Base-by-base conservation (phyloP, 768 basidiomycete species). In the Paxillus involutus region DNA sequence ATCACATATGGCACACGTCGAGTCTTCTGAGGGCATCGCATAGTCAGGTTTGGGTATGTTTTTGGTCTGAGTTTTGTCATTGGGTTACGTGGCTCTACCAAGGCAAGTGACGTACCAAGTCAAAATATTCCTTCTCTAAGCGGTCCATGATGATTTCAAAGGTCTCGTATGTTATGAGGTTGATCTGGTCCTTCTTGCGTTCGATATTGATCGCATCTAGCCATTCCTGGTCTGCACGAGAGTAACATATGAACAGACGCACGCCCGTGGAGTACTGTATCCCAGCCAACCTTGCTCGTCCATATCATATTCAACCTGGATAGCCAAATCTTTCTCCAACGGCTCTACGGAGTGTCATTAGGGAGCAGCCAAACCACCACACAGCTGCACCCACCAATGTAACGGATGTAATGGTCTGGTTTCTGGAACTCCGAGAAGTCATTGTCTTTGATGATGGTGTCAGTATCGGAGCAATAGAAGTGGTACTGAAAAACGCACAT, bases 301-400 rank as follows among this genome's bases (percentile, higher is more conserved):
- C 94, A 99, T 98, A 67, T 98, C 97, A 76, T 99, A 99, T 70
- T 98, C 97, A 21, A 99, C 96, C 61, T 96, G 94, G 37, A 84
- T 82, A 7, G 89, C 88, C 16, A 98, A 82, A 59, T 99, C 97
- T 44, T 83, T 85, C 67, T 99, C 96, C 59, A 97, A 76, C 0
- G 96, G 96, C 63, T 97, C 94, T 92, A 64, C 21, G 26, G 44
- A 44, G 33, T 6, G 26, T 6, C 41, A 26, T 59, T 55, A 64
- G 48, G n/a, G 33, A 49, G 44, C 30, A 11, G 39, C 35, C 29
- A 12, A 51, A 24, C 30, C 36, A 29, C 16, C 21, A 36, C 24
- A 33, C 32, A 21, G 37, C 29, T 2, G 37, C 26, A 65, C 82
- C 40, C 62, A 92, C 93, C 94, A 58, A 96, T 91, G 67, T 96